Evolutionary conservation across 2,329 filamentous ascomycete species (phyloP), one percentile per base, ranked within the genome.

Genomic region (Madurella mycetomatis): DNA sequence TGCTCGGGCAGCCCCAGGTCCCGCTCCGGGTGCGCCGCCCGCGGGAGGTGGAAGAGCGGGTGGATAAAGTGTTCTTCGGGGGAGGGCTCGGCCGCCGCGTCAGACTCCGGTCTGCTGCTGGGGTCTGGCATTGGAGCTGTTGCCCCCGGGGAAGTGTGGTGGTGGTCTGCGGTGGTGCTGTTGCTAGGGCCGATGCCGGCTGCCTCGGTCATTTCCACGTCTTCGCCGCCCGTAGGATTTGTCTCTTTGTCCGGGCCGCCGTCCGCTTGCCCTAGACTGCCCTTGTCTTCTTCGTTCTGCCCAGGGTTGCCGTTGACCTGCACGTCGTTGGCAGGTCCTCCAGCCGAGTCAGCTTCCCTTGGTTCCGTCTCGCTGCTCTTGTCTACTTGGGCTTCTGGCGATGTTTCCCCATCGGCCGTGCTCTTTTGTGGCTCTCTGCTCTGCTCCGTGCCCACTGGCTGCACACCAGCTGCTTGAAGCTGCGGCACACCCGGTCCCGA

Each of bases 11-110:
- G 79, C 1, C 86, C 86, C 40, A 88, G 73, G 66, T 91, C 84
- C 52, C 85, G 79, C 67, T 92, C 86, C 2, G 85, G 80, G 51
- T 80, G 77, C 19, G 82, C 80, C 32, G 80, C 74, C 25, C 73
- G 66, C 0, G 89, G 86, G 37, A 86, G 81, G 42, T 84, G 70
- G 70, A 90, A 95, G 64, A 90, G 82, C 2, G 88, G 87, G 66
- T 92, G 87, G 55, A 92, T 81, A 30, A 79, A 80, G n/a, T 76
- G 73, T 4, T 79, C 73, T 13, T 76, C 73, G 34, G 41, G 17
- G 8, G 47, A 25, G 30, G 50, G 34, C 8, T 57, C 49, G 16
- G 52, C 59, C 8, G 58, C 53, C 11, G 53, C 47, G 18, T 51
- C 42, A 5, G 57, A 59, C 12, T 46, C 39, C 8, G 47, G 50